These are phyloP conservation scores for Pyracantha coccinea DNA, from an alignment of 331 rosid species.

Conservation along the genomic window DNA sequence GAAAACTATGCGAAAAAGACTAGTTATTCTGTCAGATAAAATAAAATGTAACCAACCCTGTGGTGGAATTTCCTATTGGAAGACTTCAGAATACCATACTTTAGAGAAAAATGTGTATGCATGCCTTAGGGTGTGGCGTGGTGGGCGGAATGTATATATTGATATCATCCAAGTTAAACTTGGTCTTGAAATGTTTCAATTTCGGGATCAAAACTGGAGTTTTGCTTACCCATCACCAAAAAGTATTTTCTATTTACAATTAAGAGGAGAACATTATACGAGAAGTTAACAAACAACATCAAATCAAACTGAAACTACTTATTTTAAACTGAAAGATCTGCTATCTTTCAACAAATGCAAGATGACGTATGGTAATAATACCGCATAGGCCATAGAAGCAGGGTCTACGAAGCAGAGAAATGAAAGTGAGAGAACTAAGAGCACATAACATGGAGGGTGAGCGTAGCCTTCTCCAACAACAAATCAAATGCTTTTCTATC, in stretches of 20 bases:
- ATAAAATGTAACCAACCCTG: not conserved
- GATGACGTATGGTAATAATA: not conserved
- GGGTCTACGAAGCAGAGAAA: not conserved
- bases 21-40: too few relatives aligned
- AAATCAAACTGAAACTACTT: not conserved
- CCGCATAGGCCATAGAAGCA: not conserved
- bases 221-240: not conserved
- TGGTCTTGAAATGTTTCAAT: not conserved
- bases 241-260: not conserved
- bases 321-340: not conserved
- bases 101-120: not conserved
- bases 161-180: not conserved
- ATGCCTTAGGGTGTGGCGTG: not conserved
- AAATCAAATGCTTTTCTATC: not conserved
- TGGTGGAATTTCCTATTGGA: not conserved
- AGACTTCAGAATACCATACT: not conserved
- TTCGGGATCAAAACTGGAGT: not conserved
- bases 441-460: not conserved
- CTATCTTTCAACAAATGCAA: not conserved
- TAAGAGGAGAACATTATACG: not conserved
- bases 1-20: not conserved
- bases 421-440: not conserved
- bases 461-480: not conserved
- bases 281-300: not conserved
- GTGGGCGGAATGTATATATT: not conserved